These are phyloP conservation scores for Tilletia caries DNA, from an alignment of 1,284 basidiomycete genomes.

Conservation along the genomic window DNA sequence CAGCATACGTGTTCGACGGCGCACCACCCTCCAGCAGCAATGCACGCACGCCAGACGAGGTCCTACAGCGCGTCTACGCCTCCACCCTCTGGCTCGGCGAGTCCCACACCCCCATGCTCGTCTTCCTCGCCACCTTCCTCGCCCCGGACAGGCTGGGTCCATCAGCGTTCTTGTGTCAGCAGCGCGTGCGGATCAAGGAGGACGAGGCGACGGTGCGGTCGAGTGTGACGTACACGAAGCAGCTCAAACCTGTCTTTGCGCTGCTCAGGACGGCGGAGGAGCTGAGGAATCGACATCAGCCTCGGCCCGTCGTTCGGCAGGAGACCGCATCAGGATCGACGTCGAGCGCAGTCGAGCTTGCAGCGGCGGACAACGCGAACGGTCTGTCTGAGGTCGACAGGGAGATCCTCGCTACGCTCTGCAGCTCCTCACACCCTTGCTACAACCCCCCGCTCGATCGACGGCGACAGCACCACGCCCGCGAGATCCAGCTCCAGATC, in stretches of 20 bases:
- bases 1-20: too few species aligned
- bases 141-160: too few species aligned
- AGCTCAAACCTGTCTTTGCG: background rate
- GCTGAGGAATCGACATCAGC: background rate
- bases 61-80: background rate
- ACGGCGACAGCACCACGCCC: constrained; percentile 1
- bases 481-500: constrained; percentile 1
- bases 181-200: background rate
- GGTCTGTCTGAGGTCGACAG: background rate
- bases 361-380: background rate
- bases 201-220: constrained; percentile 5
- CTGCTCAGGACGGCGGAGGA: background rate
- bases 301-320: background rate
- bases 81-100: constrained; percentile 10
- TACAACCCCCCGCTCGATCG: background rate
- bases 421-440: background rate
- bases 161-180: background rate
- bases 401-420: background rate
- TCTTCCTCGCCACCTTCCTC: background rate
- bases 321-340: too few species aligned
- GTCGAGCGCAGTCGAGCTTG: background rate
- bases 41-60: background rate
- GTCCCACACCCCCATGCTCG: background rate
- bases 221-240: background rate
- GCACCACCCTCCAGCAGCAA: too few species aligned